Percentiles rank a stretch among this genome's conserved stretches.
phyloP scores from a whole-genome alignment of 139 green algal species.

The Chlamydomonas sp. region DNA sequence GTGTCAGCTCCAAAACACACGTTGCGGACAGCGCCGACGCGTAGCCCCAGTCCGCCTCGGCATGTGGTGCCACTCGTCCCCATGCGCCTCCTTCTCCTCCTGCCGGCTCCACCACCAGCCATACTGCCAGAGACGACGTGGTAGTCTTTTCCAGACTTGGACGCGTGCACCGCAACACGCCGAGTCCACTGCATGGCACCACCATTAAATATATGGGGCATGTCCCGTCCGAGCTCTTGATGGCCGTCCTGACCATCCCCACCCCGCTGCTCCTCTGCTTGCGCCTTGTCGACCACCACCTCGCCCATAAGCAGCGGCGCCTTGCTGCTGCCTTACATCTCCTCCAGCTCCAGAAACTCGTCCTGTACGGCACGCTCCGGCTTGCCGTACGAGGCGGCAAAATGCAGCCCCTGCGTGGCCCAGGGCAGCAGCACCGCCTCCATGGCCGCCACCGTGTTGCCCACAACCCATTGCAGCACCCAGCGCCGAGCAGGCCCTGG shows the following conservation, averaged over 20 bases:
- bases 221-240: too few relatives aligned
- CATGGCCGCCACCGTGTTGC: slow-evolving; percentile 54
- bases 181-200: not conserved
- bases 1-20: not conserved
- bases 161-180: not conserved
- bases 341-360: slow-evolving; percentile 47
- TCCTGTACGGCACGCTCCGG: slow-evolving; percentile 38
- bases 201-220: too few relatives aligned
- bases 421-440: slow-evolving; percentile 34
- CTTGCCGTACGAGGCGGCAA: slow-evolving; percentile 23
- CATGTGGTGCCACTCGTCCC: slow-evolving; percentile 43
- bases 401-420: slow-evolving; percentile 52
- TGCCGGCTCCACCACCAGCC: slow-evolving; percentile 49
- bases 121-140: slow-evolving; percentile 2
- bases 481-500: not conserved
- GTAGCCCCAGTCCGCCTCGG: slow-evolving; percentile 52
- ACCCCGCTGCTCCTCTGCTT: too few relatives aligned
- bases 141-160: not conserved
- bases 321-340: slow-evolving; percentile 32
- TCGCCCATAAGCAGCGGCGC: not conserved
- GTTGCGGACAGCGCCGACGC: not conserved
- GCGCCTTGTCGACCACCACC: not conserved
- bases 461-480: slow-evolving; percentile 53
- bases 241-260: too few relatives aligned
- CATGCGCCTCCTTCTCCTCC: slow-evolving; percentile 64